Percentiles rank a stretch among this genome's conserved stretches.
Evolutionary conservation across 345 rosid species (phyloP).

Genomic region (Barbarea vulgaris): DNA sequence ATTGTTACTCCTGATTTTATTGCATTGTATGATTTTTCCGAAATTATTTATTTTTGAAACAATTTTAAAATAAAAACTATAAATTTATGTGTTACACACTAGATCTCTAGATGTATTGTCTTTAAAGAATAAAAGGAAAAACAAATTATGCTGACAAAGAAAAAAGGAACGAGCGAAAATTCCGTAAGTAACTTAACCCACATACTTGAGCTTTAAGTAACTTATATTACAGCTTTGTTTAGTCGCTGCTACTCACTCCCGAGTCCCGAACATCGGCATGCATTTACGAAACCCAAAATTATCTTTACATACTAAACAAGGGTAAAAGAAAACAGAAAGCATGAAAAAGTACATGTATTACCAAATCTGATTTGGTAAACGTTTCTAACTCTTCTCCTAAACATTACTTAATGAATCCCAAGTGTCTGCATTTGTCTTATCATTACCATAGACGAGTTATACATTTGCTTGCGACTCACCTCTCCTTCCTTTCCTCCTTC

Average conservation of each 20-base stretch:
- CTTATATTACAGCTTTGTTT: too few species aligned
- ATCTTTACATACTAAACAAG: slow-evolving; percentile 5
- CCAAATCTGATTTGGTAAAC: not conserved
- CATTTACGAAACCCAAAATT: too few species aligned
- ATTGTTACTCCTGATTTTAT: not conserved
- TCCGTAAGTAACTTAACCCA: too few species aligned
- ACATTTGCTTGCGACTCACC: slow-evolving; percentile 65
- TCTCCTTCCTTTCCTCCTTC: slow-evolving; percentile 53
- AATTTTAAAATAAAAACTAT: not conserved
- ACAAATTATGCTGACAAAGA: not conserved
- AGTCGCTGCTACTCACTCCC: too few species aligned
- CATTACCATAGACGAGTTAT: slow-evolving; percentile 64
- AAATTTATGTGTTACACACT: not conserved
- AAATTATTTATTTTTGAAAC: not conserved
- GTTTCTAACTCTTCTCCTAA: slow-evolving; percentile 8
- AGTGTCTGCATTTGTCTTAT: slow-evolving; percentile 76
- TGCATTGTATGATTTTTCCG: not conserved
- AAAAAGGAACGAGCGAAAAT: too few species aligned
- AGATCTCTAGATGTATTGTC: not conserved
- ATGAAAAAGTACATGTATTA: not conserved
- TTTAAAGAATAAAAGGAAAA: not conserved
- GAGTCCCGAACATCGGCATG: not conserved
- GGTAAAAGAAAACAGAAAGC: not conserved
- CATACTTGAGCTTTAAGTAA: too few species aligned
- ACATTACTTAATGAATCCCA: slow-evolving; percentile 67